Base-by-base conservation (phyloP, 495 filamentous ascomycete species). In the Chaetomium cochliodes region DNA sequence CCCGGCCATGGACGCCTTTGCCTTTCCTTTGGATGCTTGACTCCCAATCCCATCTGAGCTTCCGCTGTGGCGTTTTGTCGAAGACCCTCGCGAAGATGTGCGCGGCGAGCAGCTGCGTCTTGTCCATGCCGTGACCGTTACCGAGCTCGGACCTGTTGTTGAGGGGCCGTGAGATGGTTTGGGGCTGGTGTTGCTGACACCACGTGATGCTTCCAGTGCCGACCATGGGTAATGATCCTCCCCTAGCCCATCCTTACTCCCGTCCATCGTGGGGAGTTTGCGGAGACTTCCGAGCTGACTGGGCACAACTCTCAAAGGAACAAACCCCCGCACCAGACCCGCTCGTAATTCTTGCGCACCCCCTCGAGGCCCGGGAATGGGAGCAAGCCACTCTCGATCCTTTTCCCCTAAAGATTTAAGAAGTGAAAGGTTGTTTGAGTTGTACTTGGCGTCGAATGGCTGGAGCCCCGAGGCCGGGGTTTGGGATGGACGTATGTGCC, bases 131-230 rank as follows among this genome's bases (percentile, higher is more conserved):
- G 39, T 30, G 5, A 58, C 23, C 33, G 49, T 54, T 11, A 62
- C 28, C 7, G 67, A 57, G 41, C 25, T 50, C 18, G 55, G 23
- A 20, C 30, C 46, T 30, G 54, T 41, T 5, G 46, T 53, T n/a
- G 70, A 65, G 65, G 70, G 63, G 65, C 65, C 49, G 30, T 56
- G 63, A 47, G 65, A 59, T 41, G 47, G 60, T 63, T 53, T 60
- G 23, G 57, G 62, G 56, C 55, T 56, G 61, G 44, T 70, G 62
- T 58, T 74, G 70, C 68, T 75, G 70, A 74, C 70, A 42, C 66
- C 68, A 72, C 63, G 72, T 74, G 73, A 74, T 72, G 68, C 37
- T 52, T 52, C 28, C 44, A 44, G 60, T 42, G 60, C 70, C 68
- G 72, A 69, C 65, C 65, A 60, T 66, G 53, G 49, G 54, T 65